These are phyloP conservation scores for Rheum nobile DNA, from an alignment of 148 eudicot species.

Conservation along the genomic window DNA sequence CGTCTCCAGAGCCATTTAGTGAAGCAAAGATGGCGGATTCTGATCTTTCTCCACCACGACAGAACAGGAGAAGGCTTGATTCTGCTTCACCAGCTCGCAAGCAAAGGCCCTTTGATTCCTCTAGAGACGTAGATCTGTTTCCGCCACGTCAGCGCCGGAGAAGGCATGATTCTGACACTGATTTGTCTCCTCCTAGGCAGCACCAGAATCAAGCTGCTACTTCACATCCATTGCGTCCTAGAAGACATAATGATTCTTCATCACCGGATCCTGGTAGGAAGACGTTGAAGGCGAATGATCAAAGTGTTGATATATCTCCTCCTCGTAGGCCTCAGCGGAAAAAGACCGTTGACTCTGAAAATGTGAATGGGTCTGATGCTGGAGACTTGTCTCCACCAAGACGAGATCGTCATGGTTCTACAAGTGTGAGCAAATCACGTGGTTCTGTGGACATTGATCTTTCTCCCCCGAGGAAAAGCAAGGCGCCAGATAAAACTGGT, in stretches of 20 bases:
- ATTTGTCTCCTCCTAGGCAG: constrained; percentile 11
- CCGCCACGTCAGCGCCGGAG: constrained; percentile 30
- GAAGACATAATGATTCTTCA: constrained; percentile 22
- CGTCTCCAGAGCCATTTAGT: constrained; percentile 29
- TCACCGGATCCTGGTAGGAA: constrained; percentile 18
- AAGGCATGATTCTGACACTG: constrained; percentile 7
- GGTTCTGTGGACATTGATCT: constrained; percentile 28
- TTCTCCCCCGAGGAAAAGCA: constrained; percentile 57
- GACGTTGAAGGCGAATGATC: constrained; percentile 5
- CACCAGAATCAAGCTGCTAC: constrained; percentile 11
- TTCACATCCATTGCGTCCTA: constrained; percentile 38
- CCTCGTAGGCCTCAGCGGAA: constrained; percentile 20
- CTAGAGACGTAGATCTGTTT: neutral
- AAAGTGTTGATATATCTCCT: constrained; percentile 30
- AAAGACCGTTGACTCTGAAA: constrained; percentile 9
- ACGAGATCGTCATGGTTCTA: constrained; percentile 19
- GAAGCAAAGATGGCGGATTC: neutral
- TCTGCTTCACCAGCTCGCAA: neutral
- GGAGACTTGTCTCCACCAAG: constrained; percentile 46
- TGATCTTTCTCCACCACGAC: constrained; percentile 39
- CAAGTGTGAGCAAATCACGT: constrained; percentile 11
- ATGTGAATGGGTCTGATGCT: constrained; percentile 1
- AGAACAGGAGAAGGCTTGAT: constrained; percentile 7
- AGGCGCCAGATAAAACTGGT: constrained; percentile 50
- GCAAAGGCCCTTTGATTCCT: neutral